Conservation (phyloP, 2,329 filamentous ascomycete genomes). For the Sporothrix brunneoviolacea region DNA sequence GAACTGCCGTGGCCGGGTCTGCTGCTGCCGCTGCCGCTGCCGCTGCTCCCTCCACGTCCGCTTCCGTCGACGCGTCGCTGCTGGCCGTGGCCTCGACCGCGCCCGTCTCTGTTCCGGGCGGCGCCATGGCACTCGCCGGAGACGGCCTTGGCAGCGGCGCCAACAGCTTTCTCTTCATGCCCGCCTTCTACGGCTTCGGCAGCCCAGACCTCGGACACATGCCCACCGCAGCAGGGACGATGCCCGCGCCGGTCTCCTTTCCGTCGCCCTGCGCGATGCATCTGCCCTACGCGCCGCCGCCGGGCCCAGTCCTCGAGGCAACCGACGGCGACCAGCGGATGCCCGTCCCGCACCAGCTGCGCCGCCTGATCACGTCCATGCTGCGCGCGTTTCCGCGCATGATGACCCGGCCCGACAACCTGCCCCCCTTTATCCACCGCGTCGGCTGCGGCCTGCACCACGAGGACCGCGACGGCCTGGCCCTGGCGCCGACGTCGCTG, state of each 20-base stretch:
- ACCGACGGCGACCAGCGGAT: too few relatives aligned
- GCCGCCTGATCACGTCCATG: slow-evolving; percentile 21
- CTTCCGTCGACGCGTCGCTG: background rate
- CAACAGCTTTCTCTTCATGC: background rate
- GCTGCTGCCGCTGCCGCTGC: background rate
- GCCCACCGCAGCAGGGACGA: too few relatives aligned
- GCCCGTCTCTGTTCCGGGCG: background rate
- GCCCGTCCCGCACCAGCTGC: background rate
- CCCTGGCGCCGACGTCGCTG: background rate
- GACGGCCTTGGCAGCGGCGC: background rate
- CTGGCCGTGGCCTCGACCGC: background rate
- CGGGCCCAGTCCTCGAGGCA: background rate
- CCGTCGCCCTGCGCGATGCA: background rate
- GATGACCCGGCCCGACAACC: slow-evolving; percentile 26
- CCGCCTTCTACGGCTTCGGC: background rate
- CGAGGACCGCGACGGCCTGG: background rate
- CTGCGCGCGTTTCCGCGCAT: slow-evolving; percentile 23
- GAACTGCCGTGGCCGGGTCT: background rate
- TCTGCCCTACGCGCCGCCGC: background rate
- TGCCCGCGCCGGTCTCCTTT: background rate
- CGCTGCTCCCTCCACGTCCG: background rate
- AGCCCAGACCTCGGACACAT: too few relatives aligned
- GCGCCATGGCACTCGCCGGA: background rate
- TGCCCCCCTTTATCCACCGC: slow-evolving; percentile 28
- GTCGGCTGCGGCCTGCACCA: slow-evolving; percentile 16